Evolutionary conservation across 2,329 filamentous ascomycete species (phyloP), one percentile per base, ranked within the genome.

Genomic region (Penicillium sp.): DNA sequence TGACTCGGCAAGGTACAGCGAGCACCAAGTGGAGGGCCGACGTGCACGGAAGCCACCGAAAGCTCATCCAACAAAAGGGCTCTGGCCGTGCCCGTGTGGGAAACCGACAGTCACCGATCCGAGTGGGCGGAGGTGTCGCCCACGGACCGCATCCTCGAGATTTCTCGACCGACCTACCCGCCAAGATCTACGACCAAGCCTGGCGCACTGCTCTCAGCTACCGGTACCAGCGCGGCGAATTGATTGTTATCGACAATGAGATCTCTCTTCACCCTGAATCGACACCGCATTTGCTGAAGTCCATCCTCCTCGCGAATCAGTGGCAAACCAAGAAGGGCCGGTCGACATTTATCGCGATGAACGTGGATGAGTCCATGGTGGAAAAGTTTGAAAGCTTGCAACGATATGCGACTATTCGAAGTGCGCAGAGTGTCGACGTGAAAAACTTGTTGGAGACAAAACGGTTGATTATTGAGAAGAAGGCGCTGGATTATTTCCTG

Each of bases 121-220:
- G 87, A 28, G 75, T 75, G 45, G 92, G 92, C 48, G 92, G 92
- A 65, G 90, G 88, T 66, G 90, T 93, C 54, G 73, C 80, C 0
- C 86, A 88, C 57, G 92, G 92, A n/a, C 92, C 92, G 17, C 82
- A 89, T 54, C 89, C 89, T 16, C 77, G 92, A 61, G 87, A 96
- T 68, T 98, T 98, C 60, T 78, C 79, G 43, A 93, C 89, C 14
- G 76, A 76, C 11, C 73, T 98, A 38, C 88, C 84, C 54, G 76
- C 76, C 60, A 96, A 96, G 71, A 79, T 95, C 32, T 98, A 98
- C 70, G 89, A 96, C 66, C 75, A 93, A 54, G 92, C 92, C 7
- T 96, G 87, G 86, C 80, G 92, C 60, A 96, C 85, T 29, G 92
- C 92, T 8, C 75, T 98, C 49, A 92, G 84, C 58, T 94, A 95